Percentiles rank a stretch among this genome's conserved stretches.
Conservation (phyloP, 331 rosid genomes). For the Rosa hybrid region DNA sequence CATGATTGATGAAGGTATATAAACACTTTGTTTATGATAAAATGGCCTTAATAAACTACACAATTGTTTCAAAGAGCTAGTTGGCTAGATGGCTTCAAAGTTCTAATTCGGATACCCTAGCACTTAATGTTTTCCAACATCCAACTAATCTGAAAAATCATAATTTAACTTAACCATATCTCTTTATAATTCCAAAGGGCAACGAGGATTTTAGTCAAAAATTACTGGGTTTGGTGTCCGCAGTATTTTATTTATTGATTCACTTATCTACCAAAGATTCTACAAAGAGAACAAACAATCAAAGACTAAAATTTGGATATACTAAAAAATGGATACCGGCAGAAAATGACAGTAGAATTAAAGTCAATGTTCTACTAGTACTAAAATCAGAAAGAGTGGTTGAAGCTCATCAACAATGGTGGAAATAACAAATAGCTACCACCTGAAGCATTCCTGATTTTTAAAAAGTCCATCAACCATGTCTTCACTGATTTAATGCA, state of each 20-base stretch:
- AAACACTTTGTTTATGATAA: not conserved
- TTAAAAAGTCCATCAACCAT: too few species aligned
- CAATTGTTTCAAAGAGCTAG: not conserved
- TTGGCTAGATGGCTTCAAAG: not conserved
- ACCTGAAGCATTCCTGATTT: not conserved
- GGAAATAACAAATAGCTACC: conserved; percentile 45
- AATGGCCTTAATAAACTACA: not conserved
- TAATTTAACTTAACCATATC: not conserved
- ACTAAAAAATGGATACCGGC: too few species aligned
- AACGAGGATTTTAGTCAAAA: too few species aligned
- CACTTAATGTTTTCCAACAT: too few species aligned
- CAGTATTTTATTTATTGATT: too few species aligned
- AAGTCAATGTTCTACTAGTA: not conserved
- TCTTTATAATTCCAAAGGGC: not conserved
- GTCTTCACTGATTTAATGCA: not conserved
- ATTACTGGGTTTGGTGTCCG: not conserved
- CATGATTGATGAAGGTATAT: too few species aligned
- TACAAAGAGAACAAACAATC: not conserved
- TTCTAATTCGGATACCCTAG: not conserved
- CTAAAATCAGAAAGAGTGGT: not conserved
- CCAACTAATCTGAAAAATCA: not conserved
- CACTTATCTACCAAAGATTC: not conserved
- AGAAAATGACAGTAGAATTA: not conserved
- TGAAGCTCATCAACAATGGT: conserved; percentile 1
- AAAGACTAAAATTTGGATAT: not conserved